Conservation (phyloP, 2,329 filamentous ascomycete species). For the Microsporum audouinii region DNA sequence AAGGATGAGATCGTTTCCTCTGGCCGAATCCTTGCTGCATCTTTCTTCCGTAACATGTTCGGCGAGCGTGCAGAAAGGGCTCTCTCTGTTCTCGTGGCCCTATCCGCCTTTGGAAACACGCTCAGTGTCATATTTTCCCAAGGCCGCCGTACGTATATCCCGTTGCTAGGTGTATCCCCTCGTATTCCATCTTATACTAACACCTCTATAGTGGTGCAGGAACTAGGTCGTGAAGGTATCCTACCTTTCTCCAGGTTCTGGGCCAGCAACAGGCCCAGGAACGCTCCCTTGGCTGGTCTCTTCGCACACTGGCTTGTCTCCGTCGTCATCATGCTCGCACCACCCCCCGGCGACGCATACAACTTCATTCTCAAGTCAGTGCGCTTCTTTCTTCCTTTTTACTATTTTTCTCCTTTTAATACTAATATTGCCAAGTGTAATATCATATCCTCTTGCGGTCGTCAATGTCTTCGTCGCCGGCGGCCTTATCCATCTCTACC, state of each 20-base stretch:
- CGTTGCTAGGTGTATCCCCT: not conserved
- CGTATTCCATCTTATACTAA: constrained; percentile 11
- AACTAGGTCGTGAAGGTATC: constrained; percentile 55
- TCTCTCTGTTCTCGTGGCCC: constrained; percentile 53
- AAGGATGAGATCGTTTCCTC: constrained; percentile 40
- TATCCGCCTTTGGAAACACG: constrained; percentile 58
- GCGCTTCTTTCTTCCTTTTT: not conserved
- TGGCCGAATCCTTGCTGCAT: constrained; percentile 40
- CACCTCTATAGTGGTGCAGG: constrained; percentile 25
- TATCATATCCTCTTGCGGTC: constrained; percentile 18
- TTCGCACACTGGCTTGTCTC: constrained; percentile 54
- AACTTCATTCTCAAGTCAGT: constrained; percentile 39
- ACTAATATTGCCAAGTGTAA: constrained; percentile 3
- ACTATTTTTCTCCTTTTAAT: too few species aligned
- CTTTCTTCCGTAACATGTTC: constrained; percentile 44
- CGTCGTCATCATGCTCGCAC: constrained; percentile 50
- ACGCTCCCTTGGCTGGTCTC: constrained; percentile 41
- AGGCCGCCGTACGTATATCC: constrained; percentile 27
- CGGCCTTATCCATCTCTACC: constrained; percentile 41
- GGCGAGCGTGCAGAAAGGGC: constrained; percentile 45
- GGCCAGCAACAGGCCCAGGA: constrained; percentile 53
- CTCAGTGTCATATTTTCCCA: constrained; percentile 58
- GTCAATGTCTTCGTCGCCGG: constrained; percentile 29
- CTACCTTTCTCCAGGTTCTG: constrained; percentile 52
- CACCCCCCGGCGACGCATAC: constrained; percentile 52